These are phyloP conservation scores for Phaeomoniella chlamydospora DNA, from an alignment of 2,329 filamentous ascomycete species.

Conservation along the genomic window DNA sequence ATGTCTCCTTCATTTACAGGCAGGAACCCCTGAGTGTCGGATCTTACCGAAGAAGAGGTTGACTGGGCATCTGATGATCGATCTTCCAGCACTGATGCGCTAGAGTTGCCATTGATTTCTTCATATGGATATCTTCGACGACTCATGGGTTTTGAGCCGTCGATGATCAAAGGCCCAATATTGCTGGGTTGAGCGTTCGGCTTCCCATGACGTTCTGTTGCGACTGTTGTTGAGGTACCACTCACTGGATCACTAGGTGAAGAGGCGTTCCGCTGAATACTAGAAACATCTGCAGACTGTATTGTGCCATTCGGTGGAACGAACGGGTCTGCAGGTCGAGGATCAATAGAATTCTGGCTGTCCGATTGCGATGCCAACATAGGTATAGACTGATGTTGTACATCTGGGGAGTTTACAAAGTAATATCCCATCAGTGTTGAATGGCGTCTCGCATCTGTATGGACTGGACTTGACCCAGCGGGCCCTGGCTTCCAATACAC, in stretches of 20 bases:
- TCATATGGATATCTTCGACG: constrained; percentile 16
- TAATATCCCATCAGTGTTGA: neutral
- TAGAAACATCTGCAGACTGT: neutral
- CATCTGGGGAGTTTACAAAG: constrained; percentile 17
- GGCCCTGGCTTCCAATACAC: constrained; percentile 4
- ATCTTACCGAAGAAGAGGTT: constrained; percentile 14
- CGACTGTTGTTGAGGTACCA: constrained; percentile 3
- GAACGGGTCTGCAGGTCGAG: constrained; percentile 2
- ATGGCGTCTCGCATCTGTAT: neutral
- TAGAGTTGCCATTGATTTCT: constrained; percentile 23
- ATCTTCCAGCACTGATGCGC: constrained; percentile 24
- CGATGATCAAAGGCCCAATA: constrained; percentile 29
- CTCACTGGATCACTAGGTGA: constrained; percentile 1
- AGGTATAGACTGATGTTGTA: constrained; percentile 17
- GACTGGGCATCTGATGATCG: constrained; percentile 16
- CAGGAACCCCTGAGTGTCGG: neutral
- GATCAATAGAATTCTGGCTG: constrained; percentile 6
- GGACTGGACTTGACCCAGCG: constrained; percentile 3
- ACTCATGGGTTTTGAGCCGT: constrained; percentile 27
- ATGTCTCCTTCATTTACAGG: neutral
- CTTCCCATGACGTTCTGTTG: neutral
- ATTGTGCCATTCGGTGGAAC: constrained; percentile 2
- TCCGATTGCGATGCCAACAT: constrained; percentile 21
- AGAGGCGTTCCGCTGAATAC: constrained; percentile 1
- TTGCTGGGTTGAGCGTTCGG: constrained; percentile 9